These are phyloP conservation scores for Podaxis sp. DNA, from an alignment of 768 basidiomycete genomes.

Conservation along the genomic window DNA sequence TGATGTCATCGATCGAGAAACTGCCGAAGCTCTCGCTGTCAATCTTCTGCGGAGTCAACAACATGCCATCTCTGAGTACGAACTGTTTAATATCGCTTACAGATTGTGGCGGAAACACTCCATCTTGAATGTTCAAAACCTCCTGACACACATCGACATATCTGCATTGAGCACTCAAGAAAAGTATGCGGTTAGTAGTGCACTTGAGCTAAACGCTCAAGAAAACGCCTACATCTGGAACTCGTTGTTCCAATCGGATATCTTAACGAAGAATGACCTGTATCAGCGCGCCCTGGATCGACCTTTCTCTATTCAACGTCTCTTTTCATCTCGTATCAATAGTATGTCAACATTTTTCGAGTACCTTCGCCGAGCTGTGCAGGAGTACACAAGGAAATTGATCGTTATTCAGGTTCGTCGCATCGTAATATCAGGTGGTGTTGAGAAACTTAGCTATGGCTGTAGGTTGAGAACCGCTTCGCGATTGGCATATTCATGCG, in stretches of 20 bases:
- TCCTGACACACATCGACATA: slow-evolving; percentile 49
- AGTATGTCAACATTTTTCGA: slow-evolving; percentile 57
- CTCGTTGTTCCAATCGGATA: slow-evolving; percentile 57
- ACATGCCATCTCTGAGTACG: slow-evolving; percentile 56
- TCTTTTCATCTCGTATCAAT: slow-evolving; percentile 53
- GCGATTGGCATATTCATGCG: slow-evolving; percentile 60
- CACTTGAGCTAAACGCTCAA: slow-evolving; percentile 33
- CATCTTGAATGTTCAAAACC: slow-evolving; percentile 37
- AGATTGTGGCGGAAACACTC: slow-evolving; percentile 38
- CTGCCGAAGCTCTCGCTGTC: slow-evolving; percentile 37
- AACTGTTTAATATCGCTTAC: slow-evolving; percentile 48
- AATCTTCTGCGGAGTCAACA: slow-evolving; percentile 46
- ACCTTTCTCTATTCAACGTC: slow-evolving; percentile 52
- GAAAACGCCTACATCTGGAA: slow-evolving; percentile 57
- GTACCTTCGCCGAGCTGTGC: slow-evolving; percentile 50
- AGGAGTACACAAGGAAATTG: slow-evolving; percentile 55
- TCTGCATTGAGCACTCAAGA: slow-evolving; percentile 49
- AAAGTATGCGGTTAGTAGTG: slow-evolving; percentile 46
- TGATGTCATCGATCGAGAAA: slow-evolving; percentile 24
- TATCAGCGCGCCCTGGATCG: slow-evolving; percentile 45
- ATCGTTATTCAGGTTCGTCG: slow-evolving; percentile 48
- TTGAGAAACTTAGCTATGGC: neutral
- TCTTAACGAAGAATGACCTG: slow-evolving; percentile 46
- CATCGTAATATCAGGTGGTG: neutral
- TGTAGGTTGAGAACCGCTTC: slow-evolving; percentile 58